Evolutionary conservation across 345 rosid species (phyloP).

Genomic region (Eucalyptus regnans): DNA sequence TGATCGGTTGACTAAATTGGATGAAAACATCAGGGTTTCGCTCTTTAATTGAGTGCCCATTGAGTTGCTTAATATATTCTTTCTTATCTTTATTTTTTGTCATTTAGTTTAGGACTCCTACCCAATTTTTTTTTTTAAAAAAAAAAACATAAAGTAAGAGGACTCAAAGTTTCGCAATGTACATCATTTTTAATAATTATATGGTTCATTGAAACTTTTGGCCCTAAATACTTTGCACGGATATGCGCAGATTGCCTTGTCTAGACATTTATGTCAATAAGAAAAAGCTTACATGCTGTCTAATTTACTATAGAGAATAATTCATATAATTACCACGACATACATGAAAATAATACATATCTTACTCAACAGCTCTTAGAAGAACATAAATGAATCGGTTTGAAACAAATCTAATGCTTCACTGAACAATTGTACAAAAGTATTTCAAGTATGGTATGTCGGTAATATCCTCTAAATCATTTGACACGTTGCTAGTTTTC

Average conservation of each 20-base stretch:
- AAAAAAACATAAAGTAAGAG: neutral
- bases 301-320: neutral
- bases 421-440: neutral
- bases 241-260: rapidly evolving
- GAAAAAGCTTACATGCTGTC: neutral
- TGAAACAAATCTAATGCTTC: neutral
- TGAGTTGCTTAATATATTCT: neutral
- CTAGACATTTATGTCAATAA: rapidly evolving
- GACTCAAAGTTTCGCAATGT: neutral
- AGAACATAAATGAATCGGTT: neutral
- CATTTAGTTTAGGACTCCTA: neutral
- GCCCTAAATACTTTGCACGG: neutral
- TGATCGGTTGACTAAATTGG: too few relatives aligned
- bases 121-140: too few relatives aligned
- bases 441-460: rapidly evolving
- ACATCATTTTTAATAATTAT: neutral
- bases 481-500: neutral
- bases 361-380: neutral
- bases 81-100: neutral
- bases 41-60: neutral
- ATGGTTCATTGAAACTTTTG: neutral
- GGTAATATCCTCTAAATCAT: neutral
- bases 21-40: too few relatives aligned
- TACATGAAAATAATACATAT: neutral
- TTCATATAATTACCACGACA: neutral